A percentile compares a stretch with the other conserved stretches of the same genome.
Conservation (phyloP, 495 filamentous ascomycete species). For the Aspergillus asperescens region DNA sequence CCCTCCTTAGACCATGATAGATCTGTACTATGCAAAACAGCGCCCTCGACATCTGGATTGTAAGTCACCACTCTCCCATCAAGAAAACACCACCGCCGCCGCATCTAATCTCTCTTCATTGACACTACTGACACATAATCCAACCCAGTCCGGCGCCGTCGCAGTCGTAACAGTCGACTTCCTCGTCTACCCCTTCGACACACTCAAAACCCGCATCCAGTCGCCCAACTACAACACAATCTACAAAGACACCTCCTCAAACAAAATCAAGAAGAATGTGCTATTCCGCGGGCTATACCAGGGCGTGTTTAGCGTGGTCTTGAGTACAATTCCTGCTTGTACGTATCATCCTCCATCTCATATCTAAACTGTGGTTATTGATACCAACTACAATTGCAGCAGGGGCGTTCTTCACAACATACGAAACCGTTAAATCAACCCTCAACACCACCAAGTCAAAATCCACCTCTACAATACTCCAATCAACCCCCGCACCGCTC, state of each 20-base stretch:
- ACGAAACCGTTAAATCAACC: conserved; percentile 67
- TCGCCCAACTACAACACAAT: conserved; percentile 62
- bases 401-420: conserved; percentile 85
- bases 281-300: conserved; percentile 79
- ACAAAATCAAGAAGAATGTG: conserved; percentile 46
- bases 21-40: conserved; percentile 40
- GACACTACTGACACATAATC: background rate
- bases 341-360: conserved; percentile 20
- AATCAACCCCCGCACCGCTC: conserved; percentile 38
- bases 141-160: conserved; percentile 65
- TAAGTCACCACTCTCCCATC: conserved; percentile 24
- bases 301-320: conserved; percentile 78
- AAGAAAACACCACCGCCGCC: too few relatives aligned
- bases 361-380: too few relatives aligned
- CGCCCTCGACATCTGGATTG: conserved; percentile 48
- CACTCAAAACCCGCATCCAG: conserved; percentile 80
- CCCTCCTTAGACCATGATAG: background rate
- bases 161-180: conserved; percentile 78
- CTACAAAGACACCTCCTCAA: conserved; percentile 52
- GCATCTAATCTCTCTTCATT: too few relatives aligned
- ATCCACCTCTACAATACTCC: conserved; percentile 44
- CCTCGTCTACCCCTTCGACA: conserved; percentile 78
- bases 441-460: conserved; percentile 41
- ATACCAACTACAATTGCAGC: conserved; percentile 42
- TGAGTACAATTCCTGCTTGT: conserved; percentile 86